Percentiles rank a stretch among this genome's conserved stretches.
Evolutionary conservation across 2,329 filamentous ascomycete species (phyloP).

Genomic region (Epichloe bromicola): DNA sequence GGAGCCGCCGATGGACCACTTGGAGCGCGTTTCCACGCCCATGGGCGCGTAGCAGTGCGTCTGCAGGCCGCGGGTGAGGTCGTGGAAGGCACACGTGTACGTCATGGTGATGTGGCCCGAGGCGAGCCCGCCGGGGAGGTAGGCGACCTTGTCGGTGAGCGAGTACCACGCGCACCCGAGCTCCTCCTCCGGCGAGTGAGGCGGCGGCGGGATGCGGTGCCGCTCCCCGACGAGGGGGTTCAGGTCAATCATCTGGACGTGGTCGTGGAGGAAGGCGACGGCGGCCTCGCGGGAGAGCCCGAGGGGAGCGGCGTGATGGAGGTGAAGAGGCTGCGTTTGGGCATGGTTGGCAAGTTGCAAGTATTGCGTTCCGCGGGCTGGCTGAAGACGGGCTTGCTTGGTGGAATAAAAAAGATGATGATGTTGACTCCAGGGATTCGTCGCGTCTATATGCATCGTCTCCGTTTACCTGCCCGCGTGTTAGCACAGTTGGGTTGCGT

Average conservation of each 20-base stretch:
- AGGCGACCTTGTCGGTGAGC: conserved; percentile 63
- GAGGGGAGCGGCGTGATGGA: conserved; percentile 64
- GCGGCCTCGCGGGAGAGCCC: conserved; percentile 57
- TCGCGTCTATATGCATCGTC: too few species aligned
- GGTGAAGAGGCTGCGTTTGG: conserved; percentile 59
- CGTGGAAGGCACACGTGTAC: conserved; percentile 71
- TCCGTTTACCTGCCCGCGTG: too few species aligned
- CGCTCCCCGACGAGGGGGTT: conserved; percentile 72
- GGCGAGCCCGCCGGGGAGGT: conserved; percentile 53
- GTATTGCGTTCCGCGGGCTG: too few species aligned
- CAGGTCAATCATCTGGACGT: conserved; percentile 73
- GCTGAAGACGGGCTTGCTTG: too few species aligned
- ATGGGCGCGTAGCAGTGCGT: conserved; percentile 77
- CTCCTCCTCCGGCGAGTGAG: conserved; percentile 57
- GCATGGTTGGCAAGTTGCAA: conserved; percentile 34
- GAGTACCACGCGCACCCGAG: conserved; percentile 63
- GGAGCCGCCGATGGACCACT: conserved; percentile 64
- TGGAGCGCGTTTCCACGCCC: conserved; percentile 64
- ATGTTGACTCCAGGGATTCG: too few species aligned
- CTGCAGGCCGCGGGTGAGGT: conserved; percentile 59
- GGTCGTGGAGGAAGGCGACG: conserved; percentile 62
- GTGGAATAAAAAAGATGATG: too few species aligned
- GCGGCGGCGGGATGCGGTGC: conserved; percentile 52
- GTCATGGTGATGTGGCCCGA: conserved; percentile 46
- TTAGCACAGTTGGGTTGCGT: too few species aligned